Percentiles rank a stretch among this genome's conserved stretches.
Conservation (phyloP, 306 rosid genomes). For the Inga laurina region DNA sequence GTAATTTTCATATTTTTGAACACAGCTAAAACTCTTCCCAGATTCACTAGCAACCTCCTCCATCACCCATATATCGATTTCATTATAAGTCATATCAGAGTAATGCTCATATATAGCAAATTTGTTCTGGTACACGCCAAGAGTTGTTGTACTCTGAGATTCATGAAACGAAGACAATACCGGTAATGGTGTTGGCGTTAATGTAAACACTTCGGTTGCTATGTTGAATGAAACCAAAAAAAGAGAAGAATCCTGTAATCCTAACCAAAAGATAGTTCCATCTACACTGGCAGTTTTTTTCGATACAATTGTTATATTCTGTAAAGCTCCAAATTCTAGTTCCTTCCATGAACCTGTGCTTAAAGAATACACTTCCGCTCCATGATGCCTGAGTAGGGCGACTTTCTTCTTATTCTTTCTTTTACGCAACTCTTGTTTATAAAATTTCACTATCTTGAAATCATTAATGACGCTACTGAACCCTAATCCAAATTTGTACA, state of each 20-base stretch:
- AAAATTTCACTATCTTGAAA: not conserved
- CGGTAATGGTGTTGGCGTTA: not conserved
- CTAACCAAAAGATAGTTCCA: not conserved
- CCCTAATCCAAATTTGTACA: not conserved
- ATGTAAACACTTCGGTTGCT: not conserved
- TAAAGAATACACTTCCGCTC: not conserved
- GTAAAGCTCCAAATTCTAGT: not conserved
- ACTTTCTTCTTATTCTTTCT: not conserved
- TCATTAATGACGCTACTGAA: not conserved
- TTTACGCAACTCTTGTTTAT: not conserved
- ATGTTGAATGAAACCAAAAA: not conserved
- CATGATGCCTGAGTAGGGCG: not conserved
- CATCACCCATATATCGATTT: not conserved
- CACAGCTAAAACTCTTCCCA: not conserved
- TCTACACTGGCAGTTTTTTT: not conserved
- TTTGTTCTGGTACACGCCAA: not conserved
- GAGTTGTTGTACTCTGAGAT: not conserved
- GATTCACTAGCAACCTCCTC: not conserved
- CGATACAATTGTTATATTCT: not conserved
- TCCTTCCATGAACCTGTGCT: not conserved
- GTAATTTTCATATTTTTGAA: not conserved
- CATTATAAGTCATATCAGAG: no score
- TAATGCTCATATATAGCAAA: not conserved
- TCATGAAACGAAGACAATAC: no score
- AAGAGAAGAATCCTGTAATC: no score